A percentile compares a stretch with the other conserved stretches of the same genome.
phyloP scores from a whole-genome alignment of 352 stramenopile species.

The Blastocystis sp. region DNA sequence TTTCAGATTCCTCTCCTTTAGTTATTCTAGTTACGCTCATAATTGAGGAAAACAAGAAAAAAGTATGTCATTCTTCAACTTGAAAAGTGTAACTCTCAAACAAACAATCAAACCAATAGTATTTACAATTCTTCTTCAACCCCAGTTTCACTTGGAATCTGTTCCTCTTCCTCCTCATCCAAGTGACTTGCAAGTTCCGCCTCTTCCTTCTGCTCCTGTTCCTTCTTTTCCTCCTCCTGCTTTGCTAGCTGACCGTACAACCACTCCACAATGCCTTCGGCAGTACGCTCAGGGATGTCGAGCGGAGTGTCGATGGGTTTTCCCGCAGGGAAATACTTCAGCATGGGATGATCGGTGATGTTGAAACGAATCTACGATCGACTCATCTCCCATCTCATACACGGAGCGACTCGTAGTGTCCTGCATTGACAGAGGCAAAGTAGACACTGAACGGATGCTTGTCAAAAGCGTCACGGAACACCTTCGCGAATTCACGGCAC shows the following conservation, averaged over 20 bases:
- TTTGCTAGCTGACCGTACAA: background rate
- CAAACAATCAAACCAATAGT: background rate
- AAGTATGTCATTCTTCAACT: background rate
- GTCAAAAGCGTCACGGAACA: constrained; percentile 34
- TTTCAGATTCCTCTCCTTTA: background rate
- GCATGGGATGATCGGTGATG: constrained; percentile 12
- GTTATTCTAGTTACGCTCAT: background rate
- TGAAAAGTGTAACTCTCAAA: background rate
- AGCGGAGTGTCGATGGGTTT: background rate
- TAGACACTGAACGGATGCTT: constrained; percentile 14
- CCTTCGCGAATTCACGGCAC: constrained; percentile 23
- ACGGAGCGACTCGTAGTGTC: background rate
- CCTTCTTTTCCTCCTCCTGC: background rate
- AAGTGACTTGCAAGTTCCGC: background rate
- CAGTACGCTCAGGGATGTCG: background rate
- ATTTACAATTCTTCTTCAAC: background rate
- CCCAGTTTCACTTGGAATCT: background rate
- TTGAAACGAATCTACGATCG: constrained; percentile 6
- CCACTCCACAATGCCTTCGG: constrained; percentile 50
- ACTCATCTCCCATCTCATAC: background rate
- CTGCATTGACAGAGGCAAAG: constrained; percentile 31
- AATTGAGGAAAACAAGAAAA: background rate
- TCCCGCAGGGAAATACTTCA: constrained; percentile 31
- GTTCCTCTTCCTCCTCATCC: constrained; percentile 25
- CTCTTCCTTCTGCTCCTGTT: background rate